Evolutionary conservation across 768 basidiomycete species (phyloP).

Genomic region (Suillus brevipes): DNA sequence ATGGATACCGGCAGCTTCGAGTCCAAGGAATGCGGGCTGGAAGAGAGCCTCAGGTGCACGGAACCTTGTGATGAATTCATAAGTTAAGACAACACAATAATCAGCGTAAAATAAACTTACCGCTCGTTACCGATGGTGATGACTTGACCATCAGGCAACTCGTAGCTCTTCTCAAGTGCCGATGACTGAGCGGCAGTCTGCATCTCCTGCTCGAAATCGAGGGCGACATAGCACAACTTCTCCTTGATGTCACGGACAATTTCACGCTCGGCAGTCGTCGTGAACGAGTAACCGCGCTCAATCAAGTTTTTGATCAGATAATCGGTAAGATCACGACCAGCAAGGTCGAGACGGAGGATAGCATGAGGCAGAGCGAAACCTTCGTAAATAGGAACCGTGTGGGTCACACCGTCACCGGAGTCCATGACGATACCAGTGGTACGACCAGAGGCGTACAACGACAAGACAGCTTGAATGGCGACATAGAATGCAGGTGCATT

Average conservation of each 20-base stretch:
- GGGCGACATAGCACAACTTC: constrained; percentile 90
- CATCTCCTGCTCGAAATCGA: constrained; percentile 93
- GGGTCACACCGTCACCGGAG: constrained; percentile 94
- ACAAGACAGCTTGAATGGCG: constrained; percentile 71
- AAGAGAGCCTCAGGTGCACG: constrained; percentile 57
- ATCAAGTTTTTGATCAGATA: constrained; percentile 80
- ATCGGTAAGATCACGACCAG: constrained; percentile 90
- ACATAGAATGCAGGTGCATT: constrained; percentile 77
- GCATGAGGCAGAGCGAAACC: constrained; percentile 92
- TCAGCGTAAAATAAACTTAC: constrained; percentile 24
- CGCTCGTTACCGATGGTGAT: constrained; percentile 82
- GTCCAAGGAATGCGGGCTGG: constrained; percentile 58
- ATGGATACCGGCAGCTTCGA: constrained; percentile 86
- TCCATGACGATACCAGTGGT: constrained; percentile 95
- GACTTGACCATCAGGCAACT: constrained; percentile 90
- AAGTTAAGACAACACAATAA: not conserved
- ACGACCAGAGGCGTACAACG: constrained; percentile 89
- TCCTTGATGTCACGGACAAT: constrained; percentile 96
- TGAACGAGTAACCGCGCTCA: constrained; percentile 95
- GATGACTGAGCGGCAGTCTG: constrained; percentile 89
- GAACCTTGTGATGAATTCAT: constrained; percentile 39
- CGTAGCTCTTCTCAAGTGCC: constrained; percentile 90
- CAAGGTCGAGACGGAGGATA: constrained; percentile 88
- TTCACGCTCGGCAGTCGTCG: constrained; percentile 90
- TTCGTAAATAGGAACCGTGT: constrained; percentile 97